Base-by-base conservation (phyloP, 192 early-diverging fungal genomes). In the Podila epicladia region DNA sequence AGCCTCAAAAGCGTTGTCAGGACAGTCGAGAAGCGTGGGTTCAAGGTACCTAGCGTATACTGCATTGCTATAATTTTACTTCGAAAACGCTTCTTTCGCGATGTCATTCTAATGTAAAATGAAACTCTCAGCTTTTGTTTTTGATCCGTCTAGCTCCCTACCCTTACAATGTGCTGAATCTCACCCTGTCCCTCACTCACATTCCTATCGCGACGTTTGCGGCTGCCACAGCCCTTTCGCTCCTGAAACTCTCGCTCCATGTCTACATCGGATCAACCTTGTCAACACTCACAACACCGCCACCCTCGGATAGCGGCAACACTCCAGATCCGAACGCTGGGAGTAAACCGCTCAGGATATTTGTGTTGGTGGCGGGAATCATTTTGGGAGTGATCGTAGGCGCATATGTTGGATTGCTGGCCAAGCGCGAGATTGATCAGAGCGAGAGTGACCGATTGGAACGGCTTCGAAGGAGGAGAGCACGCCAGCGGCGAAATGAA, bases 121-220 rank as follows among this genome's bases (percentile, higher is more conserved):
- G 53, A 22, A 55, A 9, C 29, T 24, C 29, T 12, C 71, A 93
- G 91, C 75, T 94, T 9, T 74, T 91, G 49, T 78, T 91, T 0
- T 63, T 94, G 33, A 92, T 94, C 69, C 84, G 93, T 0, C 58
- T 94, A 33, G 91, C 92, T 9, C 93, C 93, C 9, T 94, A 94
- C 74, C 93, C 93, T 19, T 93, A 86, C 76, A 89, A 87, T 58
- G 70, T 94, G 11, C 78, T 92, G 66, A 91, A 91, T 59, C 85
- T 86, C 0, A 58, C 90, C 22, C 84, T 91, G 58, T 84, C 89
- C 4, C 84, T 88, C 0, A 90, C 89, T 13, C 69, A 86, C 55
- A 87, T 91, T 38, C 75, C 90, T 13, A 59, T 89, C 19, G 20
- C 50, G 15, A 71, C 82, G 0, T 91, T 79, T 55, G 57, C 76